Conservation (phyloP, 768 basidiomycete species). For the Piloderma croceum region DNA sequence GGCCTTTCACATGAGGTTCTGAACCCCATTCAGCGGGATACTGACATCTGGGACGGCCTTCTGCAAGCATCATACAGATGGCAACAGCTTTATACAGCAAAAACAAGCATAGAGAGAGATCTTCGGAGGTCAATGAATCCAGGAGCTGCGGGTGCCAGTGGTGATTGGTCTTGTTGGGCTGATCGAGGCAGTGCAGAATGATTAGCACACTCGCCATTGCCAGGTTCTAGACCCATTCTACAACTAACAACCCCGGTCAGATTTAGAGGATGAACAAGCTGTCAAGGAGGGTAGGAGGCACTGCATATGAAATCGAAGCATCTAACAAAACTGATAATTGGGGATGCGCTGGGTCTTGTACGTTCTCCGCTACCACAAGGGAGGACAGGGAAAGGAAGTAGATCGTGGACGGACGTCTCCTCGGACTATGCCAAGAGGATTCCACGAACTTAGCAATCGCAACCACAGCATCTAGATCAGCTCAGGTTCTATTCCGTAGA, state of each 20-base stretch:
- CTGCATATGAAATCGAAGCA: constrained; percentile 63
- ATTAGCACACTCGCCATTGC: no score
- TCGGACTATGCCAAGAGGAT: constrained; percentile 31
- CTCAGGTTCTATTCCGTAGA: constrained; percentile 72
- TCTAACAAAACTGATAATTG: constrained; percentile 68
- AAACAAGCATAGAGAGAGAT: neutral
- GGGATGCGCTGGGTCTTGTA: constrained; percentile 67
- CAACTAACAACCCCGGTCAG: constrained; percentile 35
- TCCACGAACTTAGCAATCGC: constrained; percentile 39
- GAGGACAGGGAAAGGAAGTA: constrained; percentile 35
- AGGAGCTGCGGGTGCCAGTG: no score
- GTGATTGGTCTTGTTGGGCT: no score
- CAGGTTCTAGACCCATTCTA: constrained; percentile 13
- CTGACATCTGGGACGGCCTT: no score
- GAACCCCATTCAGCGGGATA: constrained; percentile 5
- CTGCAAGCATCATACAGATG: constrained; percentile 11
- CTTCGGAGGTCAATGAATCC: constrained; percentile 1
- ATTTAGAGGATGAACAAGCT: constrained; percentile 59
- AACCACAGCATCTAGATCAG: constrained; percentile 74
- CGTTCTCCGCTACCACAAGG: constrained; percentile 23
- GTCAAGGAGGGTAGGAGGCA: constrained; percentile 58
- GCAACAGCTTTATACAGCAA: constrained; percentile 8
- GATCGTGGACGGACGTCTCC: constrained; percentile 45
- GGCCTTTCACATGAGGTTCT: constrained; percentile 12
- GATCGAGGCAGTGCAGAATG: no score